Base-by-base conservation (phyloP, 257 asterid genomes). In the Anisodus acutangulus region DNA sequence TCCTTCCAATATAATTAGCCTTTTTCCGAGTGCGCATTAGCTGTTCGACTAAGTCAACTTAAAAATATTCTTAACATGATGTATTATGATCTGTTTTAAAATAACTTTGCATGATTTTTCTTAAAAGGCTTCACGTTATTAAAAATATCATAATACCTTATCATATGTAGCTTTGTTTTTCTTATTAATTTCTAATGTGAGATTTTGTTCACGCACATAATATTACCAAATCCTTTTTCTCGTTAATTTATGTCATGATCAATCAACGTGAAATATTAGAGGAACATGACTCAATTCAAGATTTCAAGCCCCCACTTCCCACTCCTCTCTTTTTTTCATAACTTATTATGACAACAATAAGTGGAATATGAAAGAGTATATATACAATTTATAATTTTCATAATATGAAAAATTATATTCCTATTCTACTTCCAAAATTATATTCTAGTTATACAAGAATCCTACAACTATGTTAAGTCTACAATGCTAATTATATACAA, bases 281-380 rank as follows among this genome's bases (percentile, higher is more conserved):
- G 62, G 45, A 51, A 74, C 81, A 74, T 22, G 81, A 76, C 63
- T 76, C 63, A 22, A 81, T 41, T 81, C 22, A 19, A 60, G 84
- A 81, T 81, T 81, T 81, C 41, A 12, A 60, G 76, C 76, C 84
- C 76, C 84, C 76, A 81, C 84, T 62, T 41, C 84, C 84, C 84
- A 81, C 84, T 62, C 84, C 15, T 19, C 22, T 37, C 70, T 35
- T 70, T 83, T 66, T 5, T 68, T 39, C n/a, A 13, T 39, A 3
- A 68, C 51, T 39, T 67, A 6, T 49, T 59, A 37, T 72, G 45
- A 84, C 87, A 88, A 63, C 81, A 82, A 86, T 80, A 88, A 86
- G 89, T 90, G 93, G 74, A 74, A 60, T 7, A n/a, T n/a, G n/a
- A n/a, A n/a, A n/a, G n/a, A n/a, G n/a, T n/a, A n/a, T n/a, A n/a